These are phyloP conservation scores for Nannochloris sp. DNA, from an alignment of 139 green algal species.

Conservation along the genomic window DNA sequence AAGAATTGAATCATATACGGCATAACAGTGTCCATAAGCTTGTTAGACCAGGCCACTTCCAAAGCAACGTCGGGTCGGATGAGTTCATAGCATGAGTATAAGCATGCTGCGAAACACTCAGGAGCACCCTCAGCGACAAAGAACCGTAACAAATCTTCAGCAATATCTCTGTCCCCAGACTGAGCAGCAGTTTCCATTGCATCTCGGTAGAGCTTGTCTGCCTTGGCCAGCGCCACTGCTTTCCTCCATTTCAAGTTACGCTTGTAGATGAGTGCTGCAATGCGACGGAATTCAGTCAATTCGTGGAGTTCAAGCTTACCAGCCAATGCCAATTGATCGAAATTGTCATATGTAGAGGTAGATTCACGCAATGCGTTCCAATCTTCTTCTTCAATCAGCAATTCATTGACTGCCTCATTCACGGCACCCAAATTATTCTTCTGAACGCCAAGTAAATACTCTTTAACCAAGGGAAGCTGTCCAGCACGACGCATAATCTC, in stretches of 20 bases:
- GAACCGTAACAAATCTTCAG: conserved; percentile 88
- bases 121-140: conserved; percentile 73
- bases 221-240: conserved; percentile 80
- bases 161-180: conserved; percentile 64
- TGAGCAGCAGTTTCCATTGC: conserved; percentile 91
- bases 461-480: conserved; percentile 90
- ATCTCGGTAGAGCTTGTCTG: conserved; percentile 79
- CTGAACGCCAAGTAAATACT: conserved; percentile 85
- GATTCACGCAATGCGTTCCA: conserved; percentile 54
- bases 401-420: conserved; percentile 90
- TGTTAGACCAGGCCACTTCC: conserved; percentile 95
- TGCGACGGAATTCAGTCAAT: conserved; percentile 92
- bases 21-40: conserved; percentile 85
- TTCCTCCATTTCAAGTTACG: conserved; percentile 82
- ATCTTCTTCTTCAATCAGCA: conserved; percentile 97
- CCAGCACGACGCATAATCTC: conserved; percentile 78
- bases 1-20: conserved; percentile 94
- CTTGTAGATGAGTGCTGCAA: conserved; percentile 90
- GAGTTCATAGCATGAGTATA: conserved; percentile 98
- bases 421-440: conserved; percentile 80
- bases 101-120: conserved; percentile 94
- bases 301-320: conserved; percentile 86
- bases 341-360: conserved; percentile 96
- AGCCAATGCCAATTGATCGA: conserved; percentile 77
- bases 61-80: conserved; percentile 88